A percentile compares a stretch with the other conserved stretches of the same genome.
Conservation (phyloP, 108 stramenopile species). For the Ochromonas danica region DNA sequence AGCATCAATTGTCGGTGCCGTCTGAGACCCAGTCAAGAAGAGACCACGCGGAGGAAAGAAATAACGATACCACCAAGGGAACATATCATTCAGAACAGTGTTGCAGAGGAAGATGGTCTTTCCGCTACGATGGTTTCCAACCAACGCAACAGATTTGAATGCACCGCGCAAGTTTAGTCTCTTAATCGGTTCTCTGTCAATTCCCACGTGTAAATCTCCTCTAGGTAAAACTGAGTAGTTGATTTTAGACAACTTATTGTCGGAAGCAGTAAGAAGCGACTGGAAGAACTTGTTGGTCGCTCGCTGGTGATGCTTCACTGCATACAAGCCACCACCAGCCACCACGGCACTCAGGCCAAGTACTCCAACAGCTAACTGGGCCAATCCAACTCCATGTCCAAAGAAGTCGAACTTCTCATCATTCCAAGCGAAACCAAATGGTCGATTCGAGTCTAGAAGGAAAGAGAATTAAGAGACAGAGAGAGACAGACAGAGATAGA, state of each 20-base stretch:
- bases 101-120: not conserved
- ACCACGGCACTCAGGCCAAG: not conserved
- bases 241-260: not conserved
- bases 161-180: not conserved
- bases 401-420: no score
- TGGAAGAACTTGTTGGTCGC: not conserved
- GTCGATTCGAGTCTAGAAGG: no score
- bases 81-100: constrained; percentile 6
- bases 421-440: no score
- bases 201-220: not conserved
- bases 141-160: not conserved
- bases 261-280: not conserved
- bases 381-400: no score
- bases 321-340: not conserved
- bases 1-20: not conserved
- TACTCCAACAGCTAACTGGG: no score
- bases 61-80: not conserved
- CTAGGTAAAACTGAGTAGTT: not conserved
- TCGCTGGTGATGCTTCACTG: not conserved
- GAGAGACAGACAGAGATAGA: not conserved
- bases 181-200: not conserved
- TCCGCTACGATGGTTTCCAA: not conserved
- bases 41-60: not conserved
- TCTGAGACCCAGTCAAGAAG: not conserved
- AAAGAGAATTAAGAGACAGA: not conserved